Conservation (phyloP, 2,329 filamentous ascomycete species). For the Fusarium brachygibbosum region DNA sequence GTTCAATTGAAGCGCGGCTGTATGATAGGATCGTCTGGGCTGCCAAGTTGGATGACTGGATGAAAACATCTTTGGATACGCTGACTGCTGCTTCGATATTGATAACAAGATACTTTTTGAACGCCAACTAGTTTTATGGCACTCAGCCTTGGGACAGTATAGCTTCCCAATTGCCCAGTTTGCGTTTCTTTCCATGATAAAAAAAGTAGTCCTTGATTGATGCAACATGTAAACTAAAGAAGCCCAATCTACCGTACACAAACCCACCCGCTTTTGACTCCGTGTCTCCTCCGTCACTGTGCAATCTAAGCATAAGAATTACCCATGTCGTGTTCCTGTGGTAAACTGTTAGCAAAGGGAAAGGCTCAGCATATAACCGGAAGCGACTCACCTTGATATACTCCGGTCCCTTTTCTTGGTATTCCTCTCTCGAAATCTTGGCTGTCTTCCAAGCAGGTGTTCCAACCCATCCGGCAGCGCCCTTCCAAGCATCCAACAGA, state of each 20-base stretch:
- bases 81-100: not conserved
- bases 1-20: conserved; percentile 62
- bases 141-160: too few species aligned
- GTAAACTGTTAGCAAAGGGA: conserved; percentile 29
- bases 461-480: conserved; percentile 87
- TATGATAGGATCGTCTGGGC: conserved; percentile 60
- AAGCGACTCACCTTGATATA: conserved; percentile 81
- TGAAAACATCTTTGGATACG: not conserved
- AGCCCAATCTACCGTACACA: conserved; percentile 39
- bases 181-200: conserved; percentile 4
- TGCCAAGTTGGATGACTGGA: conserved; percentile 56
- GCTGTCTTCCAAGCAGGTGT: conserved; percentile 70
- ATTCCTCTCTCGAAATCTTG: conserved; percentile 84
- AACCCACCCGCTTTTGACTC: conserved; percentile 46
- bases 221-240: conserved; percentile 24
- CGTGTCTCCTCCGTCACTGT: conserved; percentile 25
- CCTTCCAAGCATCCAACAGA: conserved; percentile 91
- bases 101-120: not conserved
- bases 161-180: not conserved
- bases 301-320: conserved; percentile 66
- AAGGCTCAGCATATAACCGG: not conserved
- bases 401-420: conserved; percentile 89
- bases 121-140: not conserved
- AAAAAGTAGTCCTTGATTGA: conserved; percentile 36
- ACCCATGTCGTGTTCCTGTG: conserved; percentile 75